These are phyloP conservation scores for Fermentozyma sake DNA, from an alignment of 1,139 yeast genomes.

Conservation along the genomic window DNA sequence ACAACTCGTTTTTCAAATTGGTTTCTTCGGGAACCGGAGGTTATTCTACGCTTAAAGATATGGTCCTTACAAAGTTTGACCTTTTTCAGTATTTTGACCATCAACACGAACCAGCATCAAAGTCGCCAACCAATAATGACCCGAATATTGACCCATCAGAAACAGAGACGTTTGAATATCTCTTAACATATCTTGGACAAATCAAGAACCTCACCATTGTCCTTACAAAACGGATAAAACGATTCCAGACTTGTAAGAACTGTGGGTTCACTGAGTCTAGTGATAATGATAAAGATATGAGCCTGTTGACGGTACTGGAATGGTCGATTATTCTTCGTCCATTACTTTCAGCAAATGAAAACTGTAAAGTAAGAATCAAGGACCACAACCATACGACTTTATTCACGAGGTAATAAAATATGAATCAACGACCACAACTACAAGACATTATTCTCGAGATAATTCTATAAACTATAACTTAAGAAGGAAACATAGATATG, in stretches of 20 bases:
- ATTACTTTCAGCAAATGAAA: slow-evolving; percentile 13
- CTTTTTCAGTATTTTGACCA: slow-evolving; percentile 24
- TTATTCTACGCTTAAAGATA: slow-evolving; percentile 22
- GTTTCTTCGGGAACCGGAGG: slow-evolving; percentile 39
- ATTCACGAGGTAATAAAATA: slow-evolving; percentile 2
- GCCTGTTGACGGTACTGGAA: slow-evolving; percentile 16
- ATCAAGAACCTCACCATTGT: slow-evolving; percentile 23
- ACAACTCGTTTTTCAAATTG: slow-evolving; percentile 39
- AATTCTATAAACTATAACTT: no score
- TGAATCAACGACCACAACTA: no score
- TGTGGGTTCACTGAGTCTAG: slow-evolving; percentile 28
- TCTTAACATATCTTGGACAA: slow-evolving; percentile 23
- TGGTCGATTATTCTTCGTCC: slow-evolving; percentile 31
- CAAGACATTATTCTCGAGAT: no score
- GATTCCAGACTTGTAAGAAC: slow-evolving; percentile 22
- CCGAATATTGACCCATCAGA: slow-evolving; percentile 10
- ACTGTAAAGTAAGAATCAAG: slow-evolving; percentile 18
- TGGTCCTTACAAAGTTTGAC: slow-evolving; percentile 32
- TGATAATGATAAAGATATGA: slow-evolving; percentile 11
- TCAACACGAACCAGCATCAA: slow-evolving; percentile 8
- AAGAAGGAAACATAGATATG: no score
- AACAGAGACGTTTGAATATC: slow-evolving; percentile 23
- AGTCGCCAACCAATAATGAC: slow-evolving; percentile 11
- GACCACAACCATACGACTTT: slow-evolving; percentile 7
- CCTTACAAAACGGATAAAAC: slow-evolving; percentile 12